phyloP scores from a whole-genome alignment of 768 basidiomycete species.

The Lactarius hengduanensis region DNA sequence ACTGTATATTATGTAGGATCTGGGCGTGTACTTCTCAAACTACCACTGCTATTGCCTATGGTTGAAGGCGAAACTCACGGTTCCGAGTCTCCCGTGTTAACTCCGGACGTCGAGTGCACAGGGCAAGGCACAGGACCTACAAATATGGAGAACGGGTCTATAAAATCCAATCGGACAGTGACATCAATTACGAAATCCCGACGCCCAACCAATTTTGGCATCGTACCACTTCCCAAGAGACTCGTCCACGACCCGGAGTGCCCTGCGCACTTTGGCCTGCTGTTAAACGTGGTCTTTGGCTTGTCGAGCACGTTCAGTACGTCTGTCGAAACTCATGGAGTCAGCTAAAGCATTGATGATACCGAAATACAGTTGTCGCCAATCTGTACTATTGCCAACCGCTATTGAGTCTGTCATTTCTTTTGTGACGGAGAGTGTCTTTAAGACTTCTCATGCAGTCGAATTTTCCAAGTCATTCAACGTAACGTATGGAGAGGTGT shows the following conservation, averaged over 20 bases:
- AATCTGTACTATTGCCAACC: constrained; percentile 87
- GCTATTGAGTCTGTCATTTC: constrained; percentile 55
- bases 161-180: background rate
- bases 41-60: background rate
- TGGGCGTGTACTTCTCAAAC: background rate
- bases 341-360: background rate
- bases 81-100: background rate
- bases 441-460: constrained; percentile 31
- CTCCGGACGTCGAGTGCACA: background rate
- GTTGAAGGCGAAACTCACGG: background rate
- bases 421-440: background rate
- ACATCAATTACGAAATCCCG: background rate
- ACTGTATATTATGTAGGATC: background rate
- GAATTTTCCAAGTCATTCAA: constrained; percentile 39
- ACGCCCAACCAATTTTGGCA: constrained; percentile 37
- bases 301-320: constrained; percentile 47
- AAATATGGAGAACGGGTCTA: background rate
- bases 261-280: constrained; percentile 39
- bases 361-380: constrained; percentile 48
- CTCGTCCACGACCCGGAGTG: constrained; percentile 42
- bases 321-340: constrained; percentile 37
- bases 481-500: constrained; percentile 33
- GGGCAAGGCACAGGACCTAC: no score
- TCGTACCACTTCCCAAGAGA: constrained; percentile 46
- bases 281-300: constrained; percentile 48